Percentiles rank a stretch among this genome's conserved stretches.
phyloP scores from a whole-genome alignment of 768 basidiomycete genomes.

The Trametes sanguinea region DNA sequence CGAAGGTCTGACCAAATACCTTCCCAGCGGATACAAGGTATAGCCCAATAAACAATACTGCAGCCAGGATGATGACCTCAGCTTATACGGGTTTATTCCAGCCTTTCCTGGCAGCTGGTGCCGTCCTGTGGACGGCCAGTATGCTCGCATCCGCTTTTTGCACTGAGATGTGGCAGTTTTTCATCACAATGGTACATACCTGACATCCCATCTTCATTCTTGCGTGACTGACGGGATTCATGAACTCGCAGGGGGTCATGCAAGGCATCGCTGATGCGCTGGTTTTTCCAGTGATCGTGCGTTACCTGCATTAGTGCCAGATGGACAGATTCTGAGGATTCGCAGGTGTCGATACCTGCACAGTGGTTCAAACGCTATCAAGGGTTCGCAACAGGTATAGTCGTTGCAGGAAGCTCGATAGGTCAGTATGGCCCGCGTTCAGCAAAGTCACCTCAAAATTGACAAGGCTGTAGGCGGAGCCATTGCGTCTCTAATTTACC shows the following conservation, averaged over 20 bases:
- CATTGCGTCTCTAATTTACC: conserved; percentile 18
- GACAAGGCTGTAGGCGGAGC: conserved; percentile 19
- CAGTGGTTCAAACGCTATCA: conserved; percentile 26
- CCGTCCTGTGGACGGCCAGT: conserved; percentile 30
- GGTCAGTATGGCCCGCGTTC: conserved; percentile 8
- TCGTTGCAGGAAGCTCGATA: conserved; percentile 25
- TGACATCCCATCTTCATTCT: conserved; percentile 14
- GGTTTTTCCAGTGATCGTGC: conserved; percentile 23
- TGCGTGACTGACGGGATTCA: not conserved
- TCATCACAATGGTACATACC: conserved; percentile 33
- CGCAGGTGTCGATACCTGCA: conserved; percentile 22
- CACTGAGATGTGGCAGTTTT: conserved; percentile 35
- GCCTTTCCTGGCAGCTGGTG: conserved; percentile 36
- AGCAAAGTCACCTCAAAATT: too few species aligned
- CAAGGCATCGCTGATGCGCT: conserved; percentile 28
- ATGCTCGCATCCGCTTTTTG: conserved; percentile 36
- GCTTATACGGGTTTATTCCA: conserved; percentile 5
- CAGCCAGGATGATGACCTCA: not conserved
- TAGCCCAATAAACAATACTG: not conserved
- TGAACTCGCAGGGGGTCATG: conserved; percentile 30
- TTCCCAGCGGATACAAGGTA: conserved; percentile 24
- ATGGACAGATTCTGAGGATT: not conserved
- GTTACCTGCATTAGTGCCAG: not conserved
- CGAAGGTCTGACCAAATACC: not conserved
- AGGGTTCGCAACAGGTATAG: conserved; percentile 24